phyloP scores from a whole-genome alignment of 345 rosid genomes.

The Eutrema heterophyllum region DNA sequence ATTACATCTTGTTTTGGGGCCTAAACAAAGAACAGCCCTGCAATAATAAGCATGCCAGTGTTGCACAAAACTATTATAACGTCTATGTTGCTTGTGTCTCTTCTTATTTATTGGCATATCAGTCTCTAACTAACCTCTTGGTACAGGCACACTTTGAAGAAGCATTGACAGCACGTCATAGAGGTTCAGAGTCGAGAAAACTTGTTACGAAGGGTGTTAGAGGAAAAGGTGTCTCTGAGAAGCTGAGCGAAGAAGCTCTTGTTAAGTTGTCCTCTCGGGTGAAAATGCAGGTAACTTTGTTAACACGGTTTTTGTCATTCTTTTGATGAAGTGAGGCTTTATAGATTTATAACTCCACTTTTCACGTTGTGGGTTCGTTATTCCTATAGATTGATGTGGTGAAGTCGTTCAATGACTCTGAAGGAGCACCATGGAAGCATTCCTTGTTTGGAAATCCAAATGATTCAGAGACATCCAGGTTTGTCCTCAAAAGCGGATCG shows the following conservation, averaged over 20 bases:
- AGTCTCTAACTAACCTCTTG: constrained; percentile 24
- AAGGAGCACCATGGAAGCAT: constrained; percentile 84
- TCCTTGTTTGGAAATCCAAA: constrained; percentile 97
- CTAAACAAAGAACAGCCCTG: not conserved
- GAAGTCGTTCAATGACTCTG: constrained; percentile 72
- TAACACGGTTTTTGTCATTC: not conserved
- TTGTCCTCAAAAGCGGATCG: constrained; percentile 16
- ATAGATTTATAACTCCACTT: not conserved
- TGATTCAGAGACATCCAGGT: constrained; percentile 95
- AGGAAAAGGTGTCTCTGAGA: constrained; percentile 71
- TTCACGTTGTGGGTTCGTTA: constrained; percentile 8
- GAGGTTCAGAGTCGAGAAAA: constrained; percentile 70
- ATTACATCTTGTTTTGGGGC: not conserved
- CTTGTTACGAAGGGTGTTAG: constrained; percentile 60
- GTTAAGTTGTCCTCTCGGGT: constrained; percentile 82
- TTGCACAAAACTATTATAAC: not conserved
- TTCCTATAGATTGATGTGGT: constrained; percentile 72
- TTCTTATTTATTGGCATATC: not conserved
- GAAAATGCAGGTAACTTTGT: constrained; percentile 61
- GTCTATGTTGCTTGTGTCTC: not conserved
- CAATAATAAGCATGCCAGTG: not conserved
- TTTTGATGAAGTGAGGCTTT: not conserved
- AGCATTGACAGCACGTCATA: constrained; percentile 72
- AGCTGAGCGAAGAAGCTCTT: constrained; percentile 88
- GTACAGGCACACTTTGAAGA: constrained; percentile 91